phyloP scores from a whole-genome alignment of 306 rosid species.

The Acacia acuminata region DNA sequence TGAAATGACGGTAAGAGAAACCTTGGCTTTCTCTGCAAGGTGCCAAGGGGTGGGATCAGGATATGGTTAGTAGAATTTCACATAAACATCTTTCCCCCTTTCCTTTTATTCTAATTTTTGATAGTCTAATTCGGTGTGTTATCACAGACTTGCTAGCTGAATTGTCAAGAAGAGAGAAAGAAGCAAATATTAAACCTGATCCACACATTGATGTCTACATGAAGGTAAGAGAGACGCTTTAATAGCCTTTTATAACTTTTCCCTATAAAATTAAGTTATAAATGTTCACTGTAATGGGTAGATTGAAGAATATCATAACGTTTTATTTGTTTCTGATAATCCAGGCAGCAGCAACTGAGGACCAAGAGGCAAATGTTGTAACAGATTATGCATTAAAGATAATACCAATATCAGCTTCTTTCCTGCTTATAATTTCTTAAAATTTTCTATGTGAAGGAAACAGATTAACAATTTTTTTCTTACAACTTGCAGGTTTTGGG shows the following conservation, averaged over 20 bases:
- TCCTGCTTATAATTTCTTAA: neutral
- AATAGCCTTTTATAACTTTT: neutral
- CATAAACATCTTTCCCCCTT: neutral
- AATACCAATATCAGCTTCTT: neutral
- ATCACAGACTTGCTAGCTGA: slow-evolving; percentile 56
- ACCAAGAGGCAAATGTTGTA: slow-evolving; percentile 60
- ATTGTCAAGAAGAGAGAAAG: slow-evolving; percentile 70
- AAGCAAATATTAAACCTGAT: slow-evolving; percentile 72
- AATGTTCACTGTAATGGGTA: neutral
- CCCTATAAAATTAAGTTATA: neutral
- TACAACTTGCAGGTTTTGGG: slow-evolving; percentile 54
- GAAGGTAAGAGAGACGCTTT: slow-evolving; percentile 48
- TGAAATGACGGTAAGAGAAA: slow-evolving; percentile 96
- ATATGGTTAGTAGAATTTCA: slow-evolving; percentile 45
- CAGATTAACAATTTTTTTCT: neutral
- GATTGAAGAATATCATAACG: neutral
- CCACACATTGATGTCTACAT: slow-evolving; percentile 77
- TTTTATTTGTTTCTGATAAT: slow-evolving; percentile 13
- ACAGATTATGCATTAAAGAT: slow-evolving; percentile 79
- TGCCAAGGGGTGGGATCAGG: slow-evolving; percentile 87
- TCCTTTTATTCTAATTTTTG: neutral
- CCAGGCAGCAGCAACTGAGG: slow-evolving; percentile 48
- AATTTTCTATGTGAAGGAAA: neutral
- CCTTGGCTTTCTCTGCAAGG: slow-evolving; percentile 86
- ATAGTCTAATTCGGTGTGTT: neutral